Percentiles rank a stretch among this genome's conserved stretches.
Conservation (phyloP, 2,329 filamentous ascomycete genomes). For the Orbilia brochopaga region DNA sequence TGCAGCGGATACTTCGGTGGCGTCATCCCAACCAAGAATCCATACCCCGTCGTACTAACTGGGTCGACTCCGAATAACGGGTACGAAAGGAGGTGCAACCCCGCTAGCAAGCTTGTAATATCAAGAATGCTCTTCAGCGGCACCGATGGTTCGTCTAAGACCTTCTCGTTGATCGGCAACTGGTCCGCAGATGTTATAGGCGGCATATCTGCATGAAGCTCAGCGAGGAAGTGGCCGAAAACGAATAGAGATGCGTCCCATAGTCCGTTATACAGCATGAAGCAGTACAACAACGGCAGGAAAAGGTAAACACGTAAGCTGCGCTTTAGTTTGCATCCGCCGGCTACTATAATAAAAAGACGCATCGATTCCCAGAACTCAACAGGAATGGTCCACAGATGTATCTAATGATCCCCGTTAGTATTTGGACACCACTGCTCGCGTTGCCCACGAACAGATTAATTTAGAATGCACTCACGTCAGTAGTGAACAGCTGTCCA, state of each 20-base stretch:
- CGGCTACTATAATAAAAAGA: slow-evolving; percentile 15
- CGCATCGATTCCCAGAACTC: slow-evolving; percentile 26
- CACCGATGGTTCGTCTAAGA: background rate
- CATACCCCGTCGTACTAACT: slow-evolving; percentile 13
- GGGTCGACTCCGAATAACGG: background rate
- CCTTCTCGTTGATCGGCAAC: slow-evolving; percentile 3
- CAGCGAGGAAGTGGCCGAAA: slow-evolving; percentile 26
- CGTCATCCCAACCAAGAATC: slow-evolving; percentile 1
- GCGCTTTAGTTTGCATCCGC: slow-evolving; percentile 9
- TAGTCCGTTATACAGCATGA: slow-evolving; percentile 6
- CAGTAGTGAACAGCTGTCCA: slow-evolving; percentile 1
- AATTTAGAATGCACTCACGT: slow-evolving; percentile 25
- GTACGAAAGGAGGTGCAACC: slow-evolving; percentile 18
- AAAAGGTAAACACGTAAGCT: slow-evolving; percentile 8
- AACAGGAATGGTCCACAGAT: slow-evolving; percentile 37
- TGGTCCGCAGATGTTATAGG: background rate
- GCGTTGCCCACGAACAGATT: background rate
- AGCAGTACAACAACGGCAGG: slow-evolving; percentile 8
- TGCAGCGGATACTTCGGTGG: slow-evolving; percentile 11
- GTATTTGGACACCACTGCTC: no score
- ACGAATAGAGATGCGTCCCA: slow-evolving; percentile 17
- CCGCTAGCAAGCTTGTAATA: background rate
- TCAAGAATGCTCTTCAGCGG: background rate
- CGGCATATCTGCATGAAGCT: slow-evolving; percentile 14
- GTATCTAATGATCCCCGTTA: slow-evolving; percentile 9